These are phyloP conservation scores for Cryphonectria nitschkei DNA, from an alignment of 2,329 filamentous ascomycete genomes.

Conservation along the genomic window DNA sequence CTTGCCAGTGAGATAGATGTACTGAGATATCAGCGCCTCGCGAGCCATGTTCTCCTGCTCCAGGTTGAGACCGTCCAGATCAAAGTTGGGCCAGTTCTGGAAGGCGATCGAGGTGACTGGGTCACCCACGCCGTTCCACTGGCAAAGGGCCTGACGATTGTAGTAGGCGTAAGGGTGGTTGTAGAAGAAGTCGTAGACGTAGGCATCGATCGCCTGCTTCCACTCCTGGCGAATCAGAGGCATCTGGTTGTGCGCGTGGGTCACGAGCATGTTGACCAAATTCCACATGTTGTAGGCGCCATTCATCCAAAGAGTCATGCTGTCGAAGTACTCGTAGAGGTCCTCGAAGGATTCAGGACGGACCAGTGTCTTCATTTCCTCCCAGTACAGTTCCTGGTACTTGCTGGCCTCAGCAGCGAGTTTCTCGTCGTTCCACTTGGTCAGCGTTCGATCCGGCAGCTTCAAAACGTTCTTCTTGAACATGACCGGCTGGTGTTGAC, in stretches of 20 bases:
- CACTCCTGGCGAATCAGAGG: conserved; percentile 31
- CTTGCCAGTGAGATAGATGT: conserved; percentile 19
- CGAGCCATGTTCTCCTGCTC: conserved; percentile 23
- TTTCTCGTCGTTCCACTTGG: conserved; percentile 16
- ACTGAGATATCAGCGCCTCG: conserved; percentile 21
- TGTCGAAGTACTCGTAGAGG: conserved; percentile 54
- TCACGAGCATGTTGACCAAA: conserved; percentile 45
- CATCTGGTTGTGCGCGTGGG: conserved; percentile 44
- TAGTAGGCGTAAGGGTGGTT: neutral
- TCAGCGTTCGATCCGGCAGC: conserved; percentile 14
- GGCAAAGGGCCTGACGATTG: conserved; percentile 21
- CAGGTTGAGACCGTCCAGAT: conserved; percentile 20
- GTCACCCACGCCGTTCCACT: conserved; percentile 21
- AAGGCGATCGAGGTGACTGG: conserved; percentile 22
- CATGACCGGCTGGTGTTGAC: conserved; percentile 11
- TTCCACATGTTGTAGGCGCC: conserved; percentile 55
- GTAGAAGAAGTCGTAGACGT: conserved; percentile 32
- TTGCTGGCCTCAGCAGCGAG: conserved; percentile 28
- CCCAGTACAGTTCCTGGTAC: conserved; percentile 42
- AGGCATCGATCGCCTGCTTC: conserved; percentile 21
- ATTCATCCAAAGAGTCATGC: conserved; percentile 49
- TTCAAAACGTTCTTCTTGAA: neutral
- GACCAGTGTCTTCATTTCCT: conserved; percentile 41
- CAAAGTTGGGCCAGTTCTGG: conserved; percentile 16
- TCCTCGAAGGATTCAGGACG: conserved; percentile 42